Conservation (phyloP, 352 stramenopile genomes). For the Phytophthora sansomeana region DNA sequence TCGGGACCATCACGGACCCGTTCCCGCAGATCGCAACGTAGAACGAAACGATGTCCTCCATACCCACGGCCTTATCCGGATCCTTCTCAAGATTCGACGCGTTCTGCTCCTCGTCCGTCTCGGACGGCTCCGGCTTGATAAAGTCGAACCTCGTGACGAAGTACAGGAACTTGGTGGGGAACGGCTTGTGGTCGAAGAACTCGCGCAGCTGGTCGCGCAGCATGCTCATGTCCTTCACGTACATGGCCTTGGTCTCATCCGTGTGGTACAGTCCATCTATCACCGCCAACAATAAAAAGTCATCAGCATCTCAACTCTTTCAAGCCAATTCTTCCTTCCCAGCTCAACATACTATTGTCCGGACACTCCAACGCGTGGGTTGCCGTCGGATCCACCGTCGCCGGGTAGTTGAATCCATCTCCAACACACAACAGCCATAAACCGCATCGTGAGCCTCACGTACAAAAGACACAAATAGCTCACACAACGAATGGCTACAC, state of each 20-base stretch:
- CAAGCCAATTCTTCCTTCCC: not conserved
- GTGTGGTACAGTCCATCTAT: slow-evolving; percentile 67
- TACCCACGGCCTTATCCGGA: slow-evolving; percentile 24
- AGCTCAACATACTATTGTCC: slow-evolving; percentile 52
- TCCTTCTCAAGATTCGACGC: slow-evolving; percentile 18
- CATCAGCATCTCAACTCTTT: not conserved
- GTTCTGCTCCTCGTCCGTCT: slow-evolving; percentile 46
- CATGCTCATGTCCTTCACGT: slow-evolving; percentile 74
- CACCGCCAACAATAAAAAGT: slow-evolving; percentile 4
- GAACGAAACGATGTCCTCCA: slow-evolving; percentile 80
- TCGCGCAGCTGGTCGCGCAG: slow-evolving; percentile 71
- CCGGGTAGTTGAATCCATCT: slow-evolving; percentile 75
- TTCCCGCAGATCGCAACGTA: slow-evolving; percentile 90
- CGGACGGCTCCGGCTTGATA: slow-evolving; percentile 63
- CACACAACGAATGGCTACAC: slow-evolving; percentile 22
- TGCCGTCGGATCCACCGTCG: slow-evolving; percentile 66
- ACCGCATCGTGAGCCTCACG: slow-evolving; percentile 1
- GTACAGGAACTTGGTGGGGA: slow-evolving; percentile 88
- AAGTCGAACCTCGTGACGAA: slow-evolving; percentile 88
- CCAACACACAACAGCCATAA: not conserved
- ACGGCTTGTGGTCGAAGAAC: slow-evolving; percentile 86
- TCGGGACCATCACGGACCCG: slow-evolving; percentile 86
- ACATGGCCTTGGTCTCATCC: slow-evolving; percentile 70
- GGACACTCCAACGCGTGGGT: slow-evolving; percentile 69
- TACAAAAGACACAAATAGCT: slow-evolving; percentile 14